These are phyloP conservation scores for Ophiosphaerella herpotricha DNA, from an alignment of 2,329 filamentous ascomycete species.

Conservation along the genomic window DNA sequence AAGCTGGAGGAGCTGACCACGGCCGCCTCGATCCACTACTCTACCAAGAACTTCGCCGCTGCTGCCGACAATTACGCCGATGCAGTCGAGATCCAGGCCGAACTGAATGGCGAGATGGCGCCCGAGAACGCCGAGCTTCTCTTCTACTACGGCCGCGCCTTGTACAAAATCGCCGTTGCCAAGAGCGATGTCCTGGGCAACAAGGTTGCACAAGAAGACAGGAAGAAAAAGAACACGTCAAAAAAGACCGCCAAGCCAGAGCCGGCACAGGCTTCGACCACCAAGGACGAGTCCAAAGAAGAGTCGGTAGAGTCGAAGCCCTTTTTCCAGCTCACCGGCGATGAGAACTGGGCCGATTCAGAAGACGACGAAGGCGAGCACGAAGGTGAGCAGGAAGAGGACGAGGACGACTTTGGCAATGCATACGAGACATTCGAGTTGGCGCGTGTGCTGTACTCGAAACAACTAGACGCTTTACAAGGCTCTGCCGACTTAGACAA, in stretches of 20 bases:
- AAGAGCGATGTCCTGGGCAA: constrained; percentile 94
- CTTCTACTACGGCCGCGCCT: constrained; percentile 88
- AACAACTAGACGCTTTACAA: constrained; percentile 57
- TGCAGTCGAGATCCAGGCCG: constrained; percentile 86
- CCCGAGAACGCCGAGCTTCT: constrained; percentile 91
- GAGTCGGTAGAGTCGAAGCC: constrained; percentile 67
- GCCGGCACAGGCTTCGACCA: constrained; percentile 39
- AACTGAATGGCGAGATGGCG: constrained; percentile 89
- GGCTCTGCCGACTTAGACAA: constrained; percentile 49
- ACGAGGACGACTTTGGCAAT: constrained; percentile 66
- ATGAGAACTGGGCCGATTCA: constrained; percentile 83
- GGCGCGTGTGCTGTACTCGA: constrained; percentile 62
- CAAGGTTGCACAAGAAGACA: constrained; percentile 67
- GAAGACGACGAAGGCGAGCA: constrained; percentile 70
- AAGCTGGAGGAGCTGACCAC: constrained; percentile 78
- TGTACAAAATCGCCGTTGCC: constrained; percentile 91
- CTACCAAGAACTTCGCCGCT: constrained; percentile 83
- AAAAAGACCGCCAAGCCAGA: constrained; percentile 52
- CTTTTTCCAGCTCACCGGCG: constrained; percentile 89
- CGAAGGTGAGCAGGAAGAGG: constrained; percentile 55
- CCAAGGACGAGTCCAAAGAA: constrained; percentile 50
- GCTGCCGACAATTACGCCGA: constrained; percentile 87
- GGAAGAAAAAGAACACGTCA: constrained; percentile 54
- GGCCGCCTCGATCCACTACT: constrained; percentile 82
- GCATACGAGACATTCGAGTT: constrained; percentile 68